phyloP scores from a whole-genome alignment of 768 basidiomycete species.

The Boletus vermiculosoides region DNA sequence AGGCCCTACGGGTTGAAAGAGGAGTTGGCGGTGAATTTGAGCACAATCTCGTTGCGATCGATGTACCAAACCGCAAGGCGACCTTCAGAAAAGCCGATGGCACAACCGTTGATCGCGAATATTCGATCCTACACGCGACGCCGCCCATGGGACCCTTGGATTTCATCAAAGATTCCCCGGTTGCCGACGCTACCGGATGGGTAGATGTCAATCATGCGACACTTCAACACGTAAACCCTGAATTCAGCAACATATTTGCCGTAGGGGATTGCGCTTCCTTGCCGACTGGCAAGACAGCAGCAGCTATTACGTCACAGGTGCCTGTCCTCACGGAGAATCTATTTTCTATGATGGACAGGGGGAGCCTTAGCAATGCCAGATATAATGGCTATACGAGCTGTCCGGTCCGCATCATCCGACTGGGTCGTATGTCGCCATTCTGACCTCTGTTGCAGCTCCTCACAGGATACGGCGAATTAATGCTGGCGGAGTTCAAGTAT shows the following conservation, averaged over 20 bases:
- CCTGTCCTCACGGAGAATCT: slow-evolving; percentile 91
- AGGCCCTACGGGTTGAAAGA: slow-evolving; percentile 72
- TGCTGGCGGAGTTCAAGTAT: slow-evolving; percentile 96
- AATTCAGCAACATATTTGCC: slow-evolving; percentile 80
- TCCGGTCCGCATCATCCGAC: slow-evolving; percentile 53
- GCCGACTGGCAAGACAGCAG: slow-evolving; percentile 95
- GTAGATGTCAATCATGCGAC: slow-evolving; percentile 82
- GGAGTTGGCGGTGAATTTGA: slow-evolving; percentile 79
- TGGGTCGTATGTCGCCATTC: neutral
- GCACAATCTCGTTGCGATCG: slow-evolving; percentile 78
- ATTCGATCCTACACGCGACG: slow-evolving; percentile 78
- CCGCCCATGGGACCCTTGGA: slow-evolving; percentile 93
- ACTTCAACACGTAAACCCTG: slow-evolving; percentile 79
- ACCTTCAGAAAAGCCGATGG: slow-evolving; percentile 82
- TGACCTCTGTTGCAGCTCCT: slow-evolving; percentile 50
- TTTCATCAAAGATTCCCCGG: slow-evolving; percentile 71
- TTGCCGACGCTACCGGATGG: slow-evolving; percentile 85
- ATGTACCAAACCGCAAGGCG: slow-evolving; percentile 68
- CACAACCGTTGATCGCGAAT: slow-evolving; percentile 67
- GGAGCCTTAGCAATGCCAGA: slow-evolving; percentile 60
- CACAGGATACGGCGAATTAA: slow-evolving; percentile 76
- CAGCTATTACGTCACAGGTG: slow-evolving; percentile 88
- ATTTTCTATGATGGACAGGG: slow-evolving; percentile 69
- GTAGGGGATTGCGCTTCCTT: slow-evolving; percentile 91
- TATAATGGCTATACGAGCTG: slow-evolving; percentile 93